Conservation (phyloP, 176 grass and related monocot genomes). For the Poa pratensis region DNA sequence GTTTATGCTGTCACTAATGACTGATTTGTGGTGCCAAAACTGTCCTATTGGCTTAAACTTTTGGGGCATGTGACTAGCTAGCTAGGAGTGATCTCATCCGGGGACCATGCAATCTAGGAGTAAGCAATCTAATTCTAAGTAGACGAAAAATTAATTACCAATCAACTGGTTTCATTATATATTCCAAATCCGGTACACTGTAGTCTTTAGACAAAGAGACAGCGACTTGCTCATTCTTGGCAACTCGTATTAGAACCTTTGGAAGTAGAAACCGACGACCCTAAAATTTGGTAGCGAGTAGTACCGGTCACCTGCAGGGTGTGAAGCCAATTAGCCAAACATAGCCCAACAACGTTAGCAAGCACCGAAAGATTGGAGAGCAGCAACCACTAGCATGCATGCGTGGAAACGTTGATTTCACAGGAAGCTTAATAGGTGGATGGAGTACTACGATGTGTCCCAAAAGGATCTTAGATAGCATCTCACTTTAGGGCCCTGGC, state of each 20-base stretch:
- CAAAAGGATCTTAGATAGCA: slow-evolving; percentile 1
- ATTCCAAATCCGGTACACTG: not conserved
- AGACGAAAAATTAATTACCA: not conserved
- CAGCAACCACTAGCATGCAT: not conserved
- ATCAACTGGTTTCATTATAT: not conserved
- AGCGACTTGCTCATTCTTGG: not conserved
- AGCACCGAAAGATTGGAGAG: not conserved
- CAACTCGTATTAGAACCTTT: not conserved
- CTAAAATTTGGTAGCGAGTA: not conserved
- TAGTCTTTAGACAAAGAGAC: not conserved
- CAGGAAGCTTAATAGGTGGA: not conserved
- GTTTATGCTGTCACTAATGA: slow-evolving; percentile 37
- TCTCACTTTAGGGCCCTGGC: slow-evolving; percentile 24
- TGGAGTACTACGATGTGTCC: not conserved
- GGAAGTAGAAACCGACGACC: not conserved
- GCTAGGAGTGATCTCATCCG: not conserved
- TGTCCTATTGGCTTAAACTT: slow-evolving; percentile 15
- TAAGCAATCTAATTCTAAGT: slow-evolving; percentile 2
- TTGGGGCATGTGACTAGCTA: slow-evolving; percentile 5
- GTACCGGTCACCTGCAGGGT: not conserved
- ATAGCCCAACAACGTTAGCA: not conserved
- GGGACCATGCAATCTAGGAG: slow-evolving; percentile 52
- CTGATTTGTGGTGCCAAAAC: slow-evolving; percentile 36
- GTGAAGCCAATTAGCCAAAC: not conserved
- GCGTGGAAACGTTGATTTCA: not conserved